These are phyloP conservation scores for Pythium monospermum DNA, from an alignment of 352 stramenopile genomes.

Conservation along the genomic window DNA sequence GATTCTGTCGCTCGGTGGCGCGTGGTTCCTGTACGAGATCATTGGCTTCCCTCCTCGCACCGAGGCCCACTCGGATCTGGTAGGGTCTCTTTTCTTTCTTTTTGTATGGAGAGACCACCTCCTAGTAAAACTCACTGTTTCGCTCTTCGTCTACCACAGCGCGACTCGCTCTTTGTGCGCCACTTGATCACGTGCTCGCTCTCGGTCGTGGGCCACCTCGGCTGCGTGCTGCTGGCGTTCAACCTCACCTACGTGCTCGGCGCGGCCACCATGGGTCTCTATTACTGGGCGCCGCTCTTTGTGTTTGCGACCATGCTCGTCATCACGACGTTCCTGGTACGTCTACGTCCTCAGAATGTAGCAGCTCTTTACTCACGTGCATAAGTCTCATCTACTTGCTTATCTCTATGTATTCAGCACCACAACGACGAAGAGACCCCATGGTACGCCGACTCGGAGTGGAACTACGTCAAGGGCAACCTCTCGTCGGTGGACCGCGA, in stretches of 20 bases:
- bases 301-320: conserved; percentile 77
- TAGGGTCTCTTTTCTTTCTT: conserved; percentile 16
- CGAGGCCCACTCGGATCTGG: conserved; percentile 76
- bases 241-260: conserved; percentile 26
- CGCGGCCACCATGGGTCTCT: conserved; percentile 50
- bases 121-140: background rate
- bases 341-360: background rate
- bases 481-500: conserved; percentile 75
- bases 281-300: conserved; percentile 74
- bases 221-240: conserved; percentile 41
- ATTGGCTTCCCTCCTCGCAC: conserved; percentile 72
- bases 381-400: background rate
- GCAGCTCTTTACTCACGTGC: background rate
- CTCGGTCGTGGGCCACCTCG: conserved; percentile 44
- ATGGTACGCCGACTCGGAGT: conserved; percentile 80
- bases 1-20: conserved; percentile 42
- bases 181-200: conserved; percentile 43
- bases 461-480: conserved; percentile 83
- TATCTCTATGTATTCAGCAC: conserved; percentile 26
- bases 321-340: conserved; percentile 74
- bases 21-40: conserved; percentile 70
- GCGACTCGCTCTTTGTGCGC: conserved; percentile 63
- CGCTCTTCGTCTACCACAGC: conserved; percentile 21
- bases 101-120: too few species aligned
- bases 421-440: conserved; percentile 81